Evolutionary conservation across 2,329 filamentous ascomycete genomes (phyloP).

Genomic region (Helotiales sp.): DNA sequence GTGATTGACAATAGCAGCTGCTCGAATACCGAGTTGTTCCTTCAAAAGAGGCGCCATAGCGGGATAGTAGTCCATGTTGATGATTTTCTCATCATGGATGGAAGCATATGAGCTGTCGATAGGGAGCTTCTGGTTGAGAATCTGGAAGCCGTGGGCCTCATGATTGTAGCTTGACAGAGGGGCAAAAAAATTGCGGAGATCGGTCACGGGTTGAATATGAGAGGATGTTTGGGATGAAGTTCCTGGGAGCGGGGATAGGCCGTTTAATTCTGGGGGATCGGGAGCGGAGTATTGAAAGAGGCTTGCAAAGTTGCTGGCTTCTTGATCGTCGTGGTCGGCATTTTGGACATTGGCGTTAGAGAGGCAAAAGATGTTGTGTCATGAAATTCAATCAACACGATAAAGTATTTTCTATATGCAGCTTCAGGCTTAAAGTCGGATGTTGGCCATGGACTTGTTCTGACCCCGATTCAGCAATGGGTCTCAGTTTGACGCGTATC

Average conservation of each 20-base stretch:
- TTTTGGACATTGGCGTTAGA: not conserved
- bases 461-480: no score
- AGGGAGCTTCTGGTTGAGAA: constrained; percentile 7
- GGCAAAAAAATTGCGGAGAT: not conserved
- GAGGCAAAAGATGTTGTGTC: not conserved
- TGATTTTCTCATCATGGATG: constrained; percentile 2
- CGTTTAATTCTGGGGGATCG: constrained; percentile 3
- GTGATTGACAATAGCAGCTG: constrained; percentile 7
- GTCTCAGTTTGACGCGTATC: no score
- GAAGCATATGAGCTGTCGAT: not conserved
- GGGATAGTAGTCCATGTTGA: constrained; percentile 3
- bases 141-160: constrained; percentile 7
- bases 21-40: constrained; percentile 1
- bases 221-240: not conserved
- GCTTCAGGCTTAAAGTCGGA: no score
- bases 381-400: no score
- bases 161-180: constrained; percentile 2
- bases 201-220: not conserved
- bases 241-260: not conserved
- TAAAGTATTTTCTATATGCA: no score
- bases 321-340: not conserved
- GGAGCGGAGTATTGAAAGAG: constrained; percentile 4
- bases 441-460: no score
- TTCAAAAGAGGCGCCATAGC: constrained; percentile 2
- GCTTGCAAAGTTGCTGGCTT: not conserved